phyloP scores from a whole-genome alignment of 192 early-diverging fungal species.

The Radiomyces spectabilis region DNA sequence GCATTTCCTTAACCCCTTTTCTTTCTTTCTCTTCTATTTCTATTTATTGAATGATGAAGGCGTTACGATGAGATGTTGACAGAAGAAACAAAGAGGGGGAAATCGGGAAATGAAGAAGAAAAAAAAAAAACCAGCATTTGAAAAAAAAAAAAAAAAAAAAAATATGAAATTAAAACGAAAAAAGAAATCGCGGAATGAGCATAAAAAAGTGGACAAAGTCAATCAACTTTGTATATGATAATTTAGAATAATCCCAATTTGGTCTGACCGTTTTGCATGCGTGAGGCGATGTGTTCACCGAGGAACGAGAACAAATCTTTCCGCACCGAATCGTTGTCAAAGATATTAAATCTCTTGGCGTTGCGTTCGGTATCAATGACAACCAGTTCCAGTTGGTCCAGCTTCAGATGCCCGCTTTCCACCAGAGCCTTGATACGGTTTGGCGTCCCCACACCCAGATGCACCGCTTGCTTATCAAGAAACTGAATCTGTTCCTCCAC shows the following conservation, averaged over 20 bases:
- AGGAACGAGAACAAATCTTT: conserved; percentile 47
- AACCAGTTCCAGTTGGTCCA: conserved; percentile 52
- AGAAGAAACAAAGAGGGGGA: no score
- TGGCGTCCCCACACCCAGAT: conserved; percentile 67
- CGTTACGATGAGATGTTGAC: no score
- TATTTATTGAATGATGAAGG: no score
- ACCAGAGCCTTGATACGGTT: conserved; percentile 55
- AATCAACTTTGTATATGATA: background rate
- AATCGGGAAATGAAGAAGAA: background rate
- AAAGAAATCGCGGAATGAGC: background rate
- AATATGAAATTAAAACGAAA: background rate
- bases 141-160: conserved; percentile 7
- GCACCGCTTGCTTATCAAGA: conserved; percentile 38
- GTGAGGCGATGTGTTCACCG: conserved; percentile 11
- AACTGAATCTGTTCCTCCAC: conserved; percentile 57
- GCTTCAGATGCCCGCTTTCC: conserved; percentile 41
- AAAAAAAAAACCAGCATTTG: background rate
- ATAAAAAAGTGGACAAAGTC: background rate
- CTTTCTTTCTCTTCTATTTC: no score
- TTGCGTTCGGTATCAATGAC: conserved; percentile 52
- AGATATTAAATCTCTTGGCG: conserved; percentile 50
- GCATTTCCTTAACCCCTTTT: no score
- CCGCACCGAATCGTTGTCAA: conserved; percentile 54
- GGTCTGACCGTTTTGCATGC: conserved; percentile 17
- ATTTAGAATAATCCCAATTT: conserved; percentile 25